Conservation (phyloP, 176 grass and related monocot genomes). For the Otatea glauca region DNA sequence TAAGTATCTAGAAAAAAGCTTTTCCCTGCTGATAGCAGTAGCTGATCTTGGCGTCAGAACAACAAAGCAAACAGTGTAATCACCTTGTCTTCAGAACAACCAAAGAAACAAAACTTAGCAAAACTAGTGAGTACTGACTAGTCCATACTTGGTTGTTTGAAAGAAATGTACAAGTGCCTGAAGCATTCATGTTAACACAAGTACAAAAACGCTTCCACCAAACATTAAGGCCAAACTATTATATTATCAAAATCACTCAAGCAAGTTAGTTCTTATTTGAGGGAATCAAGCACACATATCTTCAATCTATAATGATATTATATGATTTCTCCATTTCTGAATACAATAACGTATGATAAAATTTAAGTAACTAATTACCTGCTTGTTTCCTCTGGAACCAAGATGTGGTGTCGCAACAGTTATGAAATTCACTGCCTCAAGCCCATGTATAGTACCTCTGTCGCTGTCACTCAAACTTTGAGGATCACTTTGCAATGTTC, state of each 20-base stretch:
- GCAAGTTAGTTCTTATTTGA: slow-evolving; percentile 6
- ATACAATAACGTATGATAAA: not conserved
- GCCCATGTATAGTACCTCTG: slow-evolving; percentile 66
- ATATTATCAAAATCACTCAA: slow-evolving; percentile 14
- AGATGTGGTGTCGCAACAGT: slow-evolving; percentile 93
- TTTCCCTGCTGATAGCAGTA: not conserved
- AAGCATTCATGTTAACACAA: not conserved
- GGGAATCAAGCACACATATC: not conserved
- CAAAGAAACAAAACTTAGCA: not conserved
- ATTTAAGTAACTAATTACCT: slow-evolving; percentile 53
- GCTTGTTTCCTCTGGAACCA: slow-evolving; percentile 94
- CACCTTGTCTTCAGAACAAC: not conserved
- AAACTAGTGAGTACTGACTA: not conserved
- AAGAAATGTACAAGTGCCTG: slow-evolving; percentile 1
- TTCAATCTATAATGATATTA: slow-evolving; percentile 6
- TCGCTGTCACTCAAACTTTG: slow-evolving; percentile 37
- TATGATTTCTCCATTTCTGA: not conserved
- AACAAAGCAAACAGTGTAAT: not conserved
- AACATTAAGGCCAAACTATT: not conserved
- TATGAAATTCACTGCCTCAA: slow-evolving; percentile 93
- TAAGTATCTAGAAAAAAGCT: not conserved
- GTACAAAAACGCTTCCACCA: slow-evolving; percentile 15
- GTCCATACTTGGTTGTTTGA: not conserved
- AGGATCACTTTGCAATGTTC: slow-evolving; percentile 42
- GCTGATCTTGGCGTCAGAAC: slow-evolving; percentile 2